Evolutionary conservation across 352 stramenopile genomes (phyloP).

Genomic region (Aphanomyces invadans): DNA sequence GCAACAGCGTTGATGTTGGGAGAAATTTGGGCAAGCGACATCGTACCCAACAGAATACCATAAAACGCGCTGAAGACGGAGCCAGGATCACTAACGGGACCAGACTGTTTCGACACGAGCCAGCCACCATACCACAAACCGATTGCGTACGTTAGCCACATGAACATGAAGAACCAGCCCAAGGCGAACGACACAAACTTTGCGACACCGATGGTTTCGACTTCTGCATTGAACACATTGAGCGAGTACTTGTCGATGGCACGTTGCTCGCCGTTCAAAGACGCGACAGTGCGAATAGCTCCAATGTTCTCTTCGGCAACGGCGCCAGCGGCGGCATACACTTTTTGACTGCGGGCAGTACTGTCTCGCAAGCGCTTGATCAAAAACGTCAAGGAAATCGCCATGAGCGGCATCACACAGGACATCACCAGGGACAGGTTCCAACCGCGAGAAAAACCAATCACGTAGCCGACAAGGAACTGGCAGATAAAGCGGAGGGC

Average conservation of each 20-base stretch:
- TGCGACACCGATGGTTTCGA: constrained; percentile 33
- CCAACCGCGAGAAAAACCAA: constrained; percentile 38
- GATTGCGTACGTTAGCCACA: constrained; percentile 43
- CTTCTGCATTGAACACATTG: constrained; percentile 29
- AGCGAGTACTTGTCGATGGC: constrained; percentile 31
- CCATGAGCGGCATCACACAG: constrained; percentile 33
- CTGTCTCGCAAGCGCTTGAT: constrained; percentile 32
- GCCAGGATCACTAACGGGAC: constrained; percentile 24
- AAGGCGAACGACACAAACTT: constrained; percentile 33
- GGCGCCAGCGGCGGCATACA: constrained; percentile 41
- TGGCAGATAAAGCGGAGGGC: constrained; percentile 30
- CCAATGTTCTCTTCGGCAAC: constrained; percentile 42
- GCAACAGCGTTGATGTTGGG: constrained; percentile 39
- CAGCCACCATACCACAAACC: constrained; percentile 50
- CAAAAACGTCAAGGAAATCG: constrained; percentile 30
- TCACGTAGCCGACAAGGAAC: constrained; percentile 34
- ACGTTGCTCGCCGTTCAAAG: constrained; percentile 39
- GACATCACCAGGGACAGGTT: constrained; percentile 41
- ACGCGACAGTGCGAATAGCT: constrained; percentile 36
- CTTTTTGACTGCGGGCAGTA: constrained; percentile 31
- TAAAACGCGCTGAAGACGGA: constrained; percentile 45
- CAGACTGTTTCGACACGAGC: constrained; percentile 30
- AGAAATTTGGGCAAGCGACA: constrained; percentile 38
- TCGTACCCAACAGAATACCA: constrained; percentile 37
- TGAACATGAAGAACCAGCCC: constrained; percentile 34